These are phyloP conservation scores for Termitomyces sp. DNA, from an alignment of 768 basidiomycete genomes.

Conservation along the genomic window DNA sequence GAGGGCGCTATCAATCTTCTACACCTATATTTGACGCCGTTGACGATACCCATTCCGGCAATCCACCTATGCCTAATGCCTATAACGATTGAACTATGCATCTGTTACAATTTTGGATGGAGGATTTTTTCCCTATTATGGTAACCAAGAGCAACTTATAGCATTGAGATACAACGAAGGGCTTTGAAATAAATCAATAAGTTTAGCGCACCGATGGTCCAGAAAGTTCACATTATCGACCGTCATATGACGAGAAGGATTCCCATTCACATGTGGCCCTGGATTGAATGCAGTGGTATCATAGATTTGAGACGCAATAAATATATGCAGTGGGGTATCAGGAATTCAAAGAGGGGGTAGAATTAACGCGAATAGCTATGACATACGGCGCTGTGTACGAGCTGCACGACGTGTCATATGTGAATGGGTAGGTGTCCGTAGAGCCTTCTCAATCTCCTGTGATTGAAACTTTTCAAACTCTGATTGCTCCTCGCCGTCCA, in stretches of 20 bases:
- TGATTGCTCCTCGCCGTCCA: constrained; percentile 72
- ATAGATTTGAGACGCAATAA: neutral
- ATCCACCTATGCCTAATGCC: constrained; percentile 21
- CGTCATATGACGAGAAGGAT: neutral
- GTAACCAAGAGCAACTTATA: constrained; percentile 4
- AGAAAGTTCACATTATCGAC: constrained; percentile 3
- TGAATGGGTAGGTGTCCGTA: constrained; percentile 7
- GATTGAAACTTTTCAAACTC: constrained; percentile 42
- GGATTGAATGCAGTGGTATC: constrained; percentile 5
- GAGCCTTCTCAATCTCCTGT: constrained; percentile 16
- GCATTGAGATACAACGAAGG: constrained; percentile 9
- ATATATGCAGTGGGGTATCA: neutral
- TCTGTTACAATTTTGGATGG: neutral
- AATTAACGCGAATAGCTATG: neutral
- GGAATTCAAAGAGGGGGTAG: neutral
- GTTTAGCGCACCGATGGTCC: neutral
- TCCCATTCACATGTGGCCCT: neutral
- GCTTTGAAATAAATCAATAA: neutral
- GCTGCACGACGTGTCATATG: constrained; percentile 3
- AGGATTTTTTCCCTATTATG: neutral
- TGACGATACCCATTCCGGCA: constrained; percentile 4
- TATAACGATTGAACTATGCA: constrained; percentile 14
- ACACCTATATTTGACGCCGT: constrained; percentile 20
- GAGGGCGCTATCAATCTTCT: constrained; percentile 34
- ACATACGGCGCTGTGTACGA: constrained; percentile 1